Percentiles rank a stretch among this genome's conserved stretches.
Evolutionary conservation across 1,284 basidiomycete genomes (phyloP).

Genomic region (Ceratobasidium theobromae): DNA sequence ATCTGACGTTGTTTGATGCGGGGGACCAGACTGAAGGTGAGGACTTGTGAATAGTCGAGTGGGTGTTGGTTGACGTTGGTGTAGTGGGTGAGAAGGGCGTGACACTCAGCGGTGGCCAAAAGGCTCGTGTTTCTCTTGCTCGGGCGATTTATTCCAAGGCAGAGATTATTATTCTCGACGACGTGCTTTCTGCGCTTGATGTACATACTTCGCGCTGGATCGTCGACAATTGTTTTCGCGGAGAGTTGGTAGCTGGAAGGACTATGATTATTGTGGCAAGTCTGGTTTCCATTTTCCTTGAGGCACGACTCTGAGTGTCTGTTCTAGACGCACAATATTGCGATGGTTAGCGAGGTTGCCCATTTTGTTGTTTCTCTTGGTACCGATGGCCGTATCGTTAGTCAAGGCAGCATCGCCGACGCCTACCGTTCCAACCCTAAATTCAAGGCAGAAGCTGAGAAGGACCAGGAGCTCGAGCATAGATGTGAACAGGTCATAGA

Average conservation of each 20-base stretch:
- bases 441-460: constrained; percentile 30
- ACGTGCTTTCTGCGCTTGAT: constrained; percentile 42
- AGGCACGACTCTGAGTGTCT: neutral
- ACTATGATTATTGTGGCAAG: constrained; percentile 46
- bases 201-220: constrained; percentile 48
- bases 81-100: constrained; percentile 29
- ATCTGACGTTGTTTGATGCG: constrained; percentile 46
- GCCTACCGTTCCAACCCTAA: constrained; percentile 37
- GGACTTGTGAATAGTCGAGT: neutral
- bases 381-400: constrained; percentile 35
- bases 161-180: constrained; percentile 46
- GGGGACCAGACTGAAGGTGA: constrained; percentile 46
- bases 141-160: constrained; percentile 46
- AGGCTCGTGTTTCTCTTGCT: constrained; percentile 46
- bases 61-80: neutral
- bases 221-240: constrained; percentile 46
- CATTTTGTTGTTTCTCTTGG: constrained; percentile 44
- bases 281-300: neutral
- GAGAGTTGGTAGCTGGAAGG: constrained; percentile 45
- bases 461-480: constrained; percentile 31
- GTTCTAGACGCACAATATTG: constrained; percentile 45
- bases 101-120: constrained; percentile 37
- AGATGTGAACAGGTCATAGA: constrained; percentile 34
- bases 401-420: constrained; percentile 1
- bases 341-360: constrained; percentile 44